Conservation (phyloP, 2,329 filamentous ascomycete species). For the Rugonectria rugulosa region DNA sequence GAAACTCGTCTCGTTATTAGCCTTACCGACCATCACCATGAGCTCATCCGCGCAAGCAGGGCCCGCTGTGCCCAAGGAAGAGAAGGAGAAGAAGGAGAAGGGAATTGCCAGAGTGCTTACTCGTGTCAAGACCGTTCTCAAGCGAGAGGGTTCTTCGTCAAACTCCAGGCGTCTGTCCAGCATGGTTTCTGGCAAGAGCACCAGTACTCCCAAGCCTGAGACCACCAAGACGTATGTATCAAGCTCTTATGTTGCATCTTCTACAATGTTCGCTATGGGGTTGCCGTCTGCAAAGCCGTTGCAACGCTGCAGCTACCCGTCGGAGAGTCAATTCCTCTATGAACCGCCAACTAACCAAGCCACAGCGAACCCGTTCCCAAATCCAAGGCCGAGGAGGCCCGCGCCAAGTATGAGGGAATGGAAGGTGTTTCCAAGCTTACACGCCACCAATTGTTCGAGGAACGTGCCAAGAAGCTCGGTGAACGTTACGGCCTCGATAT, state of each 20-base stretch:
- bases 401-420: conserved; percentile 40
- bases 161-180: conserved; percentile 40
- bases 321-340: neutral
- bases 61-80: conserved; percentile 43
- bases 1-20: neutral
- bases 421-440: conserved; percentile 52
- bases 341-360: conserved; percentile 14
- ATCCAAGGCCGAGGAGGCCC: conserved; percentile 36
- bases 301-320: too few species aligned
- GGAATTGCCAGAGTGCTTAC: conserved; percentile 57
- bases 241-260: too few species aligned
- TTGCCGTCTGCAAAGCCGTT: neutral
- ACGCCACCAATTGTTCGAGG: conserved; percentile 60
- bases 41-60: conserved; percentile 52
- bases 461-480: conserved; percentile 63
- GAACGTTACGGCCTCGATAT: conserved; percentile 65
- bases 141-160: conserved; percentile 46
- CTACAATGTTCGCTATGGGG: too few species aligned
- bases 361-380: conserved; percentile 29
- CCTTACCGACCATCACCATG: conserved; percentile 42
- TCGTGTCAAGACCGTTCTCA: conserved; percentile 59
- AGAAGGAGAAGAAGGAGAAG: conserved; percentile 57
- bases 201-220: conserved; percentile 31
- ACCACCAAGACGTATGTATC: conserved; percentile 39
- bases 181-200: conserved; percentile 29